Percentiles rank a stretch among this genome's conserved stretches.
Conservation (phyloP, 2,329 filamentous ascomycete genomes). For the Mariannaea elegans region DNA sequence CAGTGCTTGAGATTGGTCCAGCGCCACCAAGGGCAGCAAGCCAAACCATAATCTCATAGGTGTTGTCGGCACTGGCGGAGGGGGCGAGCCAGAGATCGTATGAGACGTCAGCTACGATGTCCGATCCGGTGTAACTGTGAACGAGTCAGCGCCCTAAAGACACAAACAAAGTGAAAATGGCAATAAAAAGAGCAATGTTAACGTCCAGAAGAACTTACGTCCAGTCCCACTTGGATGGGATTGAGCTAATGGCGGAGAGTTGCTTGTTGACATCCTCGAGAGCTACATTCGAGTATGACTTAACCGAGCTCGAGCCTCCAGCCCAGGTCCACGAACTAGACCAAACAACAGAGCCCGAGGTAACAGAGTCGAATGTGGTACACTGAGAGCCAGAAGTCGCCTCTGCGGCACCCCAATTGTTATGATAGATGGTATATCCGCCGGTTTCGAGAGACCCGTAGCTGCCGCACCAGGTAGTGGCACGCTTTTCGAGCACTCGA, state of each 20-base stretch:
- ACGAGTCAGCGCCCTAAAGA: too few relatives aligned
- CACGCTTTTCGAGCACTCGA: slow-evolving; percentile 46
- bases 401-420: slow-evolving; percentile 57
- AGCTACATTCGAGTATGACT: slow-evolving; percentile 56
- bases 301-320: slow-evolving; percentile 50
- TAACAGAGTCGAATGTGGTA: slow-evolving; percentile 49
- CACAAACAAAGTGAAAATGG: too few relatives aligned
- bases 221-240: slow-evolving; percentile 47
- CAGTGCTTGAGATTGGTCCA: slow-evolving; percentile 56
- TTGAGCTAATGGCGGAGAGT: slow-evolving; percentile 46
- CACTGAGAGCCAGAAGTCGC: slow-evolving; percentile 53
- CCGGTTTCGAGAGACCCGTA: slow-evolving; percentile 49
- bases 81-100: slow-evolving; percentile 67
- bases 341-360: slow-evolving; percentile 49
- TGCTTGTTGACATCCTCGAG: slow-evolving; percentile 47
- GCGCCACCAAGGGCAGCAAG: slow-evolving; percentile 64
- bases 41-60: slow-evolving; percentile 74
- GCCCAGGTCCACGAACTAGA: slow-evolving; percentile 53
- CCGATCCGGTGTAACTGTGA: slow-evolving; percentile 45
- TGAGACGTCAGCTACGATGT: slow-evolving; percentile 61
- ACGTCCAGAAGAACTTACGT: too few relatives aligned
- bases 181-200: too few relatives aligned
- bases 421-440: slow-evolving; percentile 60
- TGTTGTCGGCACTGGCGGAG: slow-evolving; percentile 50
- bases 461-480: slow-evolving; percentile 49